phyloP scores from a whole-genome alignment of 1,139 yeast genomes.

The Candida smagusa region DNA sequence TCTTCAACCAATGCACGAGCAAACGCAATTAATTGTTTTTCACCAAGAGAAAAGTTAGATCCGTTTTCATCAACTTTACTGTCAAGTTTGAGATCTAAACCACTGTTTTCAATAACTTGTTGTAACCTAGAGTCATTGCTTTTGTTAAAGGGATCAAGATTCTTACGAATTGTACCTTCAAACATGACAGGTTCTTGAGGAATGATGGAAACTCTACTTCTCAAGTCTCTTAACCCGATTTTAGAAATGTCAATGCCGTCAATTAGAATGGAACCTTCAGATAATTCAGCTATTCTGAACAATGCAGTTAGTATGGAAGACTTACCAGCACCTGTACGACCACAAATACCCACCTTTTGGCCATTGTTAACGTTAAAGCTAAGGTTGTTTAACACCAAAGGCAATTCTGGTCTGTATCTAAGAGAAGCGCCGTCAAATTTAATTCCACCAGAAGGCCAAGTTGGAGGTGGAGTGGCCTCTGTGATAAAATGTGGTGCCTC shows the following conservation, averaged over 20 bases:
- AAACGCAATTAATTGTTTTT: constrained; percentile 50
- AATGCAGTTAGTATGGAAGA: constrained; percentile 66
- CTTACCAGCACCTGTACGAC: constrained; percentile 81
- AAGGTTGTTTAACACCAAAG: constrained; percentile 63
- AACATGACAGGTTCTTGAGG: constrained; percentile 78
- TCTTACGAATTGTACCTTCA: constrained; percentile 63
- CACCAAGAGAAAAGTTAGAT: constrained; percentile 52
- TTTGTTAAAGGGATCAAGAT: constrained; percentile 64
- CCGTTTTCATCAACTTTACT: constrained; percentile 29
- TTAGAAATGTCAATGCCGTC: constrained; percentile 59
- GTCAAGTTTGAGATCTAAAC: no score
- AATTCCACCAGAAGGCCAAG: constrained; percentile 51
- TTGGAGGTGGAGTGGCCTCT: constrained; percentile 52
- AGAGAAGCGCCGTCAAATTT: constrained; percentile 55
- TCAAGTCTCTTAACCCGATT: constrained; percentile 54
- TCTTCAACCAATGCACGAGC: constrained; percentile 51
- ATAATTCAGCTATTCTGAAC: constrained; percentile 57
- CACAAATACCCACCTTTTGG: constrained; percentile 76
- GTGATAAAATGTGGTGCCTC: constrained; percentile 38
- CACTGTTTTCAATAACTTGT: constrained; percentile 28
- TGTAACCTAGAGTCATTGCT: constrained; percentile 24
- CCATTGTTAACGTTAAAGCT: constrained; percentile 38
- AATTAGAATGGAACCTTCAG: constrained; percentile 49
- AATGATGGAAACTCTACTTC: constrained; percentile 62
- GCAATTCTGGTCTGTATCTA: constrained; percentile 74